Evolutionary conservation across 768 basidiomycete species (phyloP).

Genomic region (Cubamyces sp.): DNA sequence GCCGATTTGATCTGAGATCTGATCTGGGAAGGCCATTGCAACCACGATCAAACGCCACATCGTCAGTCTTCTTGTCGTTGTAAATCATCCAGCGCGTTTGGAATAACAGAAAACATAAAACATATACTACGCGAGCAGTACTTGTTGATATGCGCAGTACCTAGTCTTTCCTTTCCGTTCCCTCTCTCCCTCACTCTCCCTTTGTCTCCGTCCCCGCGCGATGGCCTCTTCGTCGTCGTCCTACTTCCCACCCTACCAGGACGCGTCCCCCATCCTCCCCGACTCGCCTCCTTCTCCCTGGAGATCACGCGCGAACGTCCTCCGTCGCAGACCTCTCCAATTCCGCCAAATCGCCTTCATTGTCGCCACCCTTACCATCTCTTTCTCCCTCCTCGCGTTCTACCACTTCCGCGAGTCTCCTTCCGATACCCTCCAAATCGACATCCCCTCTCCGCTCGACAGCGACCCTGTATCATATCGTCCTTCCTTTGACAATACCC

Average conservation of each 20-base stretch:
- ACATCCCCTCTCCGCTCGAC: constrained; percentile 1
- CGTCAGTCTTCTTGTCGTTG: too few species aligned
- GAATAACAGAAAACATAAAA: too few species aligned
- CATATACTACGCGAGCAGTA: not conserved
- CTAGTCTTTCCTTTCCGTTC: not conserved
- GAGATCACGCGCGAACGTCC: constrained; percentile 18
- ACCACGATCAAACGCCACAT: too few species aligned
- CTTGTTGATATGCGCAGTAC: not conserved
- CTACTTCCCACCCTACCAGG: constrained; percentile 17
- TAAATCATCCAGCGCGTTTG: too few species aligned
- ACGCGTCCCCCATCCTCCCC: constrained; percentile 10
- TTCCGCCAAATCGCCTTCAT: constrained; percentile 17
- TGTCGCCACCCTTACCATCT: constrained; percentile 14
- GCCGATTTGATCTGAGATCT: too few species aligned
- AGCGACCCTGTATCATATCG: constrained; percentile 2
- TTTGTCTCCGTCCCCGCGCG: not conserved
- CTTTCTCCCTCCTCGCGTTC: constrained; percentile 20
- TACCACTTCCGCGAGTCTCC: constrained; percentile 9
- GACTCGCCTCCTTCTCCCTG: constrained; percentile 21
- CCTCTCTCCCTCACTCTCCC: not conserved
- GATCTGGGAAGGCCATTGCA: too few species aligned
- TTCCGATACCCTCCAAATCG: not conserved
- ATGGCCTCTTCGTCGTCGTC: constrained; percentile 14
- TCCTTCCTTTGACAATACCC: constrained; percentile 5
- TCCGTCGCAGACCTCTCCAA: constrained; percentile 23